Conservation (phyloP, 352 stramenopile genomes). For the Globisporangium alternatum region DNA sequence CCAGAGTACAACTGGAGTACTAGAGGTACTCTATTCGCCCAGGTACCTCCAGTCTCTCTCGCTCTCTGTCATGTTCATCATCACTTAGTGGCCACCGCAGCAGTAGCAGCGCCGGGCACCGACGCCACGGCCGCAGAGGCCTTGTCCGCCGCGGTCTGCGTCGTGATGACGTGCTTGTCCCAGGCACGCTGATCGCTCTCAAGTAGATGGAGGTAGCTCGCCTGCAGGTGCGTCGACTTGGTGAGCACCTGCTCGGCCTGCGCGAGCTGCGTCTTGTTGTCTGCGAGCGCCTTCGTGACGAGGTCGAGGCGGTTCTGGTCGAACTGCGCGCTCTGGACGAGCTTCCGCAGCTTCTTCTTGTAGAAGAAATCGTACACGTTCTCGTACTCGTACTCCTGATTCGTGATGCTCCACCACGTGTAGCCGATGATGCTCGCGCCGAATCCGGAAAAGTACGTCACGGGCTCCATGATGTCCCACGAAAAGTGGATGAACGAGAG, state of each 20-base stretch:
- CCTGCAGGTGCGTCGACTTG: slow-evolving; percentile 62
- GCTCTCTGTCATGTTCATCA: background rate
- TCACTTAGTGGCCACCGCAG: background rate
- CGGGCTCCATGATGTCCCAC: slow-evolving; percentile 90
- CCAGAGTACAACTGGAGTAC: background rate
- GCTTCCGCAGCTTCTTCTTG: slow-evolving; percentile 52
- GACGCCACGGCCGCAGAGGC: background rate
- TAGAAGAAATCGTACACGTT: slow-evolving; percentile 88
- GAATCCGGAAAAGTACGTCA: slow-evolving; percentile 89
- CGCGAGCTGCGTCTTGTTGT: slow-evolving; percentile 37
- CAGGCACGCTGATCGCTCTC: slow-evolving; percentile 19
- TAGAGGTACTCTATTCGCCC: background rate
- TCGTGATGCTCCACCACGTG: slow-evolving; percentile 82
- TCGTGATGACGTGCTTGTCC: slow-evolving; percentile 10
- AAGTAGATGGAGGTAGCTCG: slow-evolving; percentile 68
- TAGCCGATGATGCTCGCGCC: slow-evolving; percentile 75
- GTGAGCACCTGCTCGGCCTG: slow-evolving; percentile 57
- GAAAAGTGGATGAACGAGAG: slow-evolving; percentile 88
- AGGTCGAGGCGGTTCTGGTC: slow-evolving; percentile 44
- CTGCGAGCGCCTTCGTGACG: slow-evolving; percentile 36
- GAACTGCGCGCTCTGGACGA: slow-evolving; percentile 58
- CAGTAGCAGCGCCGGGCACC: background rate
- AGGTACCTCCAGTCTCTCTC: background rate
- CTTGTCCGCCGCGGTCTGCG: background rate
- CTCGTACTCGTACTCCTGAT: slow-evolving; percentile 87